Base-by-base conservation (phyloP, 2,329 filamentous ascomycete species). In the Fusarium sp. region DNA sequence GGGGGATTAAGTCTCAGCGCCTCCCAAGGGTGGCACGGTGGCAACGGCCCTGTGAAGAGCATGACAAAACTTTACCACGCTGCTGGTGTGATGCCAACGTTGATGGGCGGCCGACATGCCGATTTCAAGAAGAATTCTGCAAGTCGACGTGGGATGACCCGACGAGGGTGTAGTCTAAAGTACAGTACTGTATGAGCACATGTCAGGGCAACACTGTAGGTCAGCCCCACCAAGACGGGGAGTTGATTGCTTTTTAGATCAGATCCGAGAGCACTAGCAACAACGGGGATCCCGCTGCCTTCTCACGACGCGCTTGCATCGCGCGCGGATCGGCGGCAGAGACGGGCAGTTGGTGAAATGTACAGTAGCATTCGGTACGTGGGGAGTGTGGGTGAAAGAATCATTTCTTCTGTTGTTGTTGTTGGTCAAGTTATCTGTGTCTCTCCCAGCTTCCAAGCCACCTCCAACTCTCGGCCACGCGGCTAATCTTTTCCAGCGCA, bases 381-480 rank as follows among this genome's bases (percentile, higher is more conserved):
- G 12, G 25, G 45, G 24, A 47, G 41, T 12, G 39, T 31, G 47
- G 29, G 50, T 56, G 53, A 40, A 48, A 55, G 50, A 51, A 47
- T 48, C 32, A 43, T 38, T 56, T 8, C 2, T 45, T 48, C 51
- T 51, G 42, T 25, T 42, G 25, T 53, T 55, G 43, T 76, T 67
- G 56, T 44, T 52, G 43, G 24, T 40, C 25, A 46, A 50, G 49
- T 67, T 70, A 75, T 49, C 70, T 69, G 58, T 75, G 73, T 53
- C 72, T 71, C 49, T 81, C 79, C 88, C 89, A 91, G 72, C 88
- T 91, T 5, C 89, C 89, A 69, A 91, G 73, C 87, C 88, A 91
- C 71, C 88, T 83, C 80, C 84, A 89, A 42, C 77, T 81, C 74
- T 85, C 79, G n/a, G 87, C 86, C 61, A 87, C 83, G 28, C 73